Evolutionary conservation across 441 rosid species (phyloP), one percentile per base, ranked within the genome.

Genomic region (Populus hybrid): DNA sequence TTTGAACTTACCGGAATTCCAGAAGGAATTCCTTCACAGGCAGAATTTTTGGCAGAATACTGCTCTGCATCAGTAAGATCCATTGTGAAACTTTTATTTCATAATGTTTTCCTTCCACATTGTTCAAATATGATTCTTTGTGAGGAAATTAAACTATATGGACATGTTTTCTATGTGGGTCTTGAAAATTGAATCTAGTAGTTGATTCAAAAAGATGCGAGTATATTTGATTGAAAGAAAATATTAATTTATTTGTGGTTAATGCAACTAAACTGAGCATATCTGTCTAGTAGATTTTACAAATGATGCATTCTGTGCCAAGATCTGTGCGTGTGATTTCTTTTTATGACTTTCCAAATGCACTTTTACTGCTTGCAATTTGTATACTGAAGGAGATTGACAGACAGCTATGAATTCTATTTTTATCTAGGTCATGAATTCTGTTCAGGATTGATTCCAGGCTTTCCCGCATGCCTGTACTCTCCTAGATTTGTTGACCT

Each of bases 41-140:
- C 94, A 61, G 97, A 94, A 77, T 95, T 85, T 90, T 82, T 95
- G 80, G 91, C 86, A 30, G 91, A 91, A 75, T 95, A 95, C 87
- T 94, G 98, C 84, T 83, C 87, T 82, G 88, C 92, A 76, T 81
- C 92, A 81, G 98, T 95, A 88, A 86, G 94, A 83, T 61, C 77
- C 74, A 20, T n/a, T 65, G 30, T 40, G 11, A 69, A 77, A 65
- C 64, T 79, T 65, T 36, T 66, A 42, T 59, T 72, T 59, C 40
- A 34, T 68, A 61, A 12, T 77, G 36, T 28, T 70, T 26, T 23
- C 46, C 69, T 18, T 61, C 46, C 9, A 14, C 7, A 20, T 46
- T 50, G 65, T 54, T 23, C 21, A 73, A 54, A 50, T 67, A 10
- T 24, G 20, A 30, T 42, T 70, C 46, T 6, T 75, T 67, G 26